Conservation (phyloP, 2,329 filamentous ascomycete genomes). For the Paramyrothecium roridum region DNA sequence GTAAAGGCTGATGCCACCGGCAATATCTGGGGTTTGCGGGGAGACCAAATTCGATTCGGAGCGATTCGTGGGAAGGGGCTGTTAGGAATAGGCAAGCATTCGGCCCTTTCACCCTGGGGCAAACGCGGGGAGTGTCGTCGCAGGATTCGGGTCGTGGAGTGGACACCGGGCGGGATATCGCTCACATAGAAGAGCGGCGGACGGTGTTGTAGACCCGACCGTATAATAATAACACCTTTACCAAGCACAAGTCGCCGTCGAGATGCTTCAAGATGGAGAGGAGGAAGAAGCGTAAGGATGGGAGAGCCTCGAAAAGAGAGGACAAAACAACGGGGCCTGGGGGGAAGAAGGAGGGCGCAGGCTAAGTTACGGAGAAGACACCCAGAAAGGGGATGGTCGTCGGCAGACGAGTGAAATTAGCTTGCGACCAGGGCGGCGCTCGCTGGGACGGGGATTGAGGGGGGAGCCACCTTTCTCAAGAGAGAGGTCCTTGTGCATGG, state of each 20-base stretch:
- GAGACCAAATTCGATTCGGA: conserved; percentile 18
- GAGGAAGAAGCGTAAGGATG: background rate
- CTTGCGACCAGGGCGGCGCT: background rate
- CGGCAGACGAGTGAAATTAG: background rate
- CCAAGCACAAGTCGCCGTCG: background rate
- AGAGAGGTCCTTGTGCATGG: background rate
- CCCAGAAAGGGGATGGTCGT: background rate
- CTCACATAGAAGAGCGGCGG: background rate
- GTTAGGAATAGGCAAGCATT: conserved; percentile 29
- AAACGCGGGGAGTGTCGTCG: conserved; percentile 22
- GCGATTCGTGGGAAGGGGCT: conserved; percentile 14
- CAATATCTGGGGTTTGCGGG: conserved; percentile 28
- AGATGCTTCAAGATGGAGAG: background rate
- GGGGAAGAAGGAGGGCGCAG: background rate
- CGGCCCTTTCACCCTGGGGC: conserved; percentile 32
- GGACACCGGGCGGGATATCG: conserved; percentile 3
- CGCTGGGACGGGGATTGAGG: background rate
- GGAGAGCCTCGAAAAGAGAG: background rate
- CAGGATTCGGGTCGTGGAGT: conserved; percentile 5
- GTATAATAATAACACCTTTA: too few species aligned
- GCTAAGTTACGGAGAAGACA: background rate
- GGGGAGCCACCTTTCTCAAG: background rate
- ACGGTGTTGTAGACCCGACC: too few species aligned
- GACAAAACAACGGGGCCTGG: background rate
- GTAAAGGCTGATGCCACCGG: background rate